These are phyloP conservation scores for Atkinsonella hypoxylon DNA, from an alignment of 2,329 filamentous ascomycete species.

Conservation along the genomic window DNA sequence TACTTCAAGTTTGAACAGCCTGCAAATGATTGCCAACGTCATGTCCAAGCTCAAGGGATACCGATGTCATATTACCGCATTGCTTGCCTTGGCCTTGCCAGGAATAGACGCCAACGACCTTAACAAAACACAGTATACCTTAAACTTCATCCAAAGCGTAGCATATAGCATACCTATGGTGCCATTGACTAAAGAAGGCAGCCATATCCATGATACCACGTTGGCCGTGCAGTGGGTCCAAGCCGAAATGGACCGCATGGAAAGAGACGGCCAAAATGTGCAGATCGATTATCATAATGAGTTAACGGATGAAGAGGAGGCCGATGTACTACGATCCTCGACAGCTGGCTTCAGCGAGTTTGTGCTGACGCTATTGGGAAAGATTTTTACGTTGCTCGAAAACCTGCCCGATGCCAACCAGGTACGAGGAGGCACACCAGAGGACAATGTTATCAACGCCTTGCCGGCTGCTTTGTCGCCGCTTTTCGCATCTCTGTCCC, in stretches of 20 bases:
- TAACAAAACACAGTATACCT: conserved; percentile 87
- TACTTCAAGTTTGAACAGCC: conserved; percentile 78
- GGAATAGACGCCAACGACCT: conserved; percentile 97
- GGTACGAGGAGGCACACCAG: conserved; percentile 79
- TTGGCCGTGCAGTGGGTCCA: conserved; percentile 90
- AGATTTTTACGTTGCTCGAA: conserved; percentile 89
- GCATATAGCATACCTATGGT: conserved; percentile 93
- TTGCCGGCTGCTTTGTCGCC: conserved; percentile 85
- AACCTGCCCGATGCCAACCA: conserved; percentile 87
- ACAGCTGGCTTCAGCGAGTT: conserved; percentile 93
- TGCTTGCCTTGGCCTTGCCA: conserved; percentile 84
- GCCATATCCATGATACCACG: conserved; percentile 58
- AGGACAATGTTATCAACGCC: conserved; percentile 95
- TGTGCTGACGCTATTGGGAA: conserved; percentile 76
- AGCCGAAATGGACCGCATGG: conserved; percentile 86
- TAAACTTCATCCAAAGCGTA: conserved; percentile 90
- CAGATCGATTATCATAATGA: conserved; percentile 76
- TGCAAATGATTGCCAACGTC: conserved; percentile 84
- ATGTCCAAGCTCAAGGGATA: conserved; percentile 94
- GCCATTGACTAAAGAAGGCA: conserved; percentile 50
- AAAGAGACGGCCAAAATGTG: conserved; percentile 72
- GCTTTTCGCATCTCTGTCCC: conserved; percentile 78
- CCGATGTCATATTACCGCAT: conserved; percentile 84
- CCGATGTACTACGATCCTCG: conserved; percentile 79
- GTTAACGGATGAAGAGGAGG: conserved; percentile 75